Evolutionary conservation across 1,139 yeast genomes (phyloP), one percentile per base, ranked within the genome.

Genomic region (Geotrichum europaeum): DNA sequence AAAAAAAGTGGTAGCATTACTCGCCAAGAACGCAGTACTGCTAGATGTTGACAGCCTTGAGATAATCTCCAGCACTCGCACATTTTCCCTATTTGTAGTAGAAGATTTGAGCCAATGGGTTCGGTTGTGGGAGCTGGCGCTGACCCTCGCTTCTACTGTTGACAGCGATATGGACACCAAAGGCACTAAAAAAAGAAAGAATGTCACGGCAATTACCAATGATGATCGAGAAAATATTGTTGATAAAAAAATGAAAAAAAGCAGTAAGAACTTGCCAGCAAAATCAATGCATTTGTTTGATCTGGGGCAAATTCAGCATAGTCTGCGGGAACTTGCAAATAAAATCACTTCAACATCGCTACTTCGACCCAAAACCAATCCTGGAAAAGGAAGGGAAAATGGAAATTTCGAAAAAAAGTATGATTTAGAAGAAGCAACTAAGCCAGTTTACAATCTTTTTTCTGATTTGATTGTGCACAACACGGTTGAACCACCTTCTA

Each of bases 51-150:
- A 18, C 3, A 51, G 24, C 12, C 25, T 34, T 13, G 30, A 43
- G 18, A 6, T 13, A 20, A 15, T 56, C 4, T 9, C 51, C n/a
- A 20, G 43, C 15, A 24, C 54, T 10, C 22, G 24, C 15, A 25
- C 28, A 15, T 10, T 49, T 3, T 57, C 59, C 6, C 15, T 7
- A 3, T 53, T 57, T 34, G 53, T 52, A 24, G 30, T 18, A 18
- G 20, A 51, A 4, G 56, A 57, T 34, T 47, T 57, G 53, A 32
- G n/a, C 15, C 40, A 10, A 22, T 57, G 59, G 59, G 22, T 18
- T 9, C 25, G 7, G 2, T 32, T 57, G 18, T 57, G 59, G 22
- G n/a, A 45, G 13, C 13, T 15, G 10, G 53, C 57, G 5, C n/a
- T 55, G 24, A 24, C 7, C 3, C 15, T n/a, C 32, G 2, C 47